phyloP scores from a whole-genome alignment of 1,284 basidiomycete species.

The Singerocomus inundabilis region DNA sequence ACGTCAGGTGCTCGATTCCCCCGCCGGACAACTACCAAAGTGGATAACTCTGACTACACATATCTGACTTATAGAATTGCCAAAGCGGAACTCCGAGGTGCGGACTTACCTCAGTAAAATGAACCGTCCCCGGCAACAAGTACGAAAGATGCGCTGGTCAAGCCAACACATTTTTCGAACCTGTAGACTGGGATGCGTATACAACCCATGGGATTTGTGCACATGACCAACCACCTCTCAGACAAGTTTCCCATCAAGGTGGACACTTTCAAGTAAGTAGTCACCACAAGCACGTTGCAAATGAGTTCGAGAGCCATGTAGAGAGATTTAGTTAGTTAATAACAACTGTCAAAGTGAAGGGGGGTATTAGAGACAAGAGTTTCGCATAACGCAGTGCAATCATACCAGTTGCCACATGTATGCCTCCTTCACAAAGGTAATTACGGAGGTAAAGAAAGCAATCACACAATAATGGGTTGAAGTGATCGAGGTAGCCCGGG shows the following conservation, averaged over 20 bases:
- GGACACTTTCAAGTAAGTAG: neutral
- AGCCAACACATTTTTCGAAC: neutral
- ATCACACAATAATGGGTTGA: neutral
- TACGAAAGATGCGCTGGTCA: neutral
- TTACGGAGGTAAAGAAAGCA: neutral
- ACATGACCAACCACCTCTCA: slow-evolving; percentile 4
- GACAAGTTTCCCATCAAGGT: neutral
- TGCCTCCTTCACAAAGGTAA: neutral
- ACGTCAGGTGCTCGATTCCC: neutral
- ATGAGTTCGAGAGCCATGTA: neutral
- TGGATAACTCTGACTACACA: neutral
- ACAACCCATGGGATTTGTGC: neutral
- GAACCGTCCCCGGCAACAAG: neutral
- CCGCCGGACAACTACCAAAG: neutral
- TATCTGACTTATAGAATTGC: neutral
- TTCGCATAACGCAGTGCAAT: neutral
- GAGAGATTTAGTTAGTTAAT: neutral
- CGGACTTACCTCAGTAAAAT: neutral
- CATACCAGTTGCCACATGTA: neutral
- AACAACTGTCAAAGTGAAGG: neutral
- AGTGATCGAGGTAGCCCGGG: neutral
- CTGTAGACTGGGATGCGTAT: neutral
- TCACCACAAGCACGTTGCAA: neutral
- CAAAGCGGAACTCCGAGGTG: neutral
- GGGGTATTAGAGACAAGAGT: neutral